Evolutionary conservation across 495 filamentous ascomycete species (phyloP), one percentile per base, ranked within the genome.

Genomic region (Paragyromitra xinjiangensis): DNA sequence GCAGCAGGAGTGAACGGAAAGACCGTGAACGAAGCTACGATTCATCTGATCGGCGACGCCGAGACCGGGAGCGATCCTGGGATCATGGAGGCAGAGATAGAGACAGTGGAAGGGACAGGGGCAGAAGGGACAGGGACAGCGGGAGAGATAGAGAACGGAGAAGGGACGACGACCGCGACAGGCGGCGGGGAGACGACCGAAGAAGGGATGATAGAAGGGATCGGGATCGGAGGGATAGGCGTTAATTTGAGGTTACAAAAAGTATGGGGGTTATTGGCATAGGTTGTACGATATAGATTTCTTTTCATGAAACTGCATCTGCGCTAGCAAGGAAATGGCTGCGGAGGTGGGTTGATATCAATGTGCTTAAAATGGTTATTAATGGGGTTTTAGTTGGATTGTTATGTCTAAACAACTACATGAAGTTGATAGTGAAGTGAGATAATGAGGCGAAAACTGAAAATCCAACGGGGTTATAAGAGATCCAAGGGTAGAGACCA

Each of bases 1-100:
- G 85, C 44, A 77, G 84, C 78, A 84, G 83, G 19, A 70, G 64
- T 70, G 84, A 58, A 82, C 84, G 44, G 80, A 82, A 61, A 37
- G 83, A 86, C 53, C 73, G 78, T 50, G 83, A 79, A 64, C 75
- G 78, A 72, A 79, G 75, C 58, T 81, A 77, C 45, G 77, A 78
- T 37, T 53, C 70, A 42, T 55, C 70, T 4, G 42, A 70, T 19
- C 66, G 68, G 12, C 69, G 69, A 4, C 64, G 75, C 22, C 75
- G 79, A 39, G 68, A 84, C 53, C 81, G 83, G 48, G 44, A 48
- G 11, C 83, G 82, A 53, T 77, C 82, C 6, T 67, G 74, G 9
- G 83, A 84, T 78, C 79, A 78, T 6, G 45, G 45, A 51, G 45
- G 26, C 12, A 22, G 67, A 65, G 69, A 80, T 55, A 42, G 73